Percentiles rank a stretch among this genome's conserved stretches.
Evolutionary conservation across 2,329 filamentous ascomycete genomes (phyloP).

Genomic region (Penicillium verrucosum): DNA sequence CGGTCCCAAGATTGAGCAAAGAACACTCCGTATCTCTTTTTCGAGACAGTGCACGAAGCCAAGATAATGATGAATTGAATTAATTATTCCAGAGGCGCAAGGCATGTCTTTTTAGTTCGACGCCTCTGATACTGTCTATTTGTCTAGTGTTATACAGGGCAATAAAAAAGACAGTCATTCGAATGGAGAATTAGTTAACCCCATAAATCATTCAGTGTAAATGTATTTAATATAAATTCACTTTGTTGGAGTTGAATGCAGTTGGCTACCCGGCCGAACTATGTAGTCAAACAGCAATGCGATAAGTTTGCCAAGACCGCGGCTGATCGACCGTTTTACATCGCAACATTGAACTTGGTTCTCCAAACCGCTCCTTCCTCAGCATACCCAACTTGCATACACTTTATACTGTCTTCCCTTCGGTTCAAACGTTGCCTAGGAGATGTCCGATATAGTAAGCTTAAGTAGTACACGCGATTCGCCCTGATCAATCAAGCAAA

Average conservation of each 20-base stretch:
- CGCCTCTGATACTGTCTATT: not conserved
- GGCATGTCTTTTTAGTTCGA: not conserved
- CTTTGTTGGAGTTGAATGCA: slow-evolving; percentile 6
- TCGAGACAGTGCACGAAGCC: not conserved
- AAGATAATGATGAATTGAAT: slow-evolving; percentile 3
- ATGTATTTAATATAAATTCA: not conserved
- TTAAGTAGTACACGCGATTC: not conserved
- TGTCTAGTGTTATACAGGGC: not conserved
- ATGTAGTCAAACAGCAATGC: not conserved
- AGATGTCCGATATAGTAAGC: not conserved
- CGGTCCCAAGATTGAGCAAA: not conserved
- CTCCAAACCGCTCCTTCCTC: not conserved
- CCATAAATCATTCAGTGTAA: not conserved
- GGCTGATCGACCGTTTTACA: slow-evolving; percentile 8
- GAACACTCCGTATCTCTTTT: not conserved
- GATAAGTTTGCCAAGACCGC: slow-evolving; percentile 34
- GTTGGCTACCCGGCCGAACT: slow-evolving; percentile 36
- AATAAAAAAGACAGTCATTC: not conserved
- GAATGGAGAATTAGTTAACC: not conserved
- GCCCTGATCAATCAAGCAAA: not conserved
- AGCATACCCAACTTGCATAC: not conserved
- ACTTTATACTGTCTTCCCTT: not conserved
- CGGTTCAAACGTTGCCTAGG: not conserved
- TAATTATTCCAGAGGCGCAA: not conserved
- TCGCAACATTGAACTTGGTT: not conserved